Percentiles rank a stretch among this genome's conserved stretches.
Conservation (phyloP, 441 rosid genomes). For the Manihot esculenta region DNA sequence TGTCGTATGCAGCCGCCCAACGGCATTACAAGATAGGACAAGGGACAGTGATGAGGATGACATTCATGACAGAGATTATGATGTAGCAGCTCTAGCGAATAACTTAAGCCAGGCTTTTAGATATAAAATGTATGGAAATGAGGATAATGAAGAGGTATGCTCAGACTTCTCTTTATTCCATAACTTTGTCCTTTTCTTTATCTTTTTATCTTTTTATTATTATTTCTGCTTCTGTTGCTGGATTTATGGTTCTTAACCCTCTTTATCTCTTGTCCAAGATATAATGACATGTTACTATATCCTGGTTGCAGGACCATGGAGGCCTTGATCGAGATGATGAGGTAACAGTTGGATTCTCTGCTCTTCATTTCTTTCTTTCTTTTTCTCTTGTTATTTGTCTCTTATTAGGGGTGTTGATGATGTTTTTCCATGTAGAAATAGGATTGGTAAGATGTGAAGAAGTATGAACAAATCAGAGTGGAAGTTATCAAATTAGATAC, state of each 20-base stretch:
- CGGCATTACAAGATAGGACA: constrained; percentile 83
- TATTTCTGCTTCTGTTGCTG: background rate
- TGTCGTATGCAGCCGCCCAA: constrained; percentile 73
- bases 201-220: background rate
- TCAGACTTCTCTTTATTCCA: background rate
- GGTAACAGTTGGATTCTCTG: constrained; percentile 41
- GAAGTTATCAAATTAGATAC: background rate
- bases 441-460: constrained; percentile 1
- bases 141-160: constrained; percentile 77
- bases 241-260: background rate
- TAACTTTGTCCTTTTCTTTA: background rate
- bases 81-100: constrained; percentile 93
- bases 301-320: constrained; percentile 57
- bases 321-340: constrained; percentile 78
- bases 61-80: constrained; percentile 84
- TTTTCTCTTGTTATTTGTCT: background rate
- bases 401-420: background rate
- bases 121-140: constrained; percentile 79
- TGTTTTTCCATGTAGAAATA: background rate
- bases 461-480: background rate
- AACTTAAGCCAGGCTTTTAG: constrained; percentile 86
- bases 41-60: constrained; percentile 95
- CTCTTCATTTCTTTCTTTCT: background rate
- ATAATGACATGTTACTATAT: no score
- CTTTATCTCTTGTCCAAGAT: no score